phyloP scores from a whole-genome alignment of 768 basidiomycete genomes.

The Naganishia kalamii region DNA sequence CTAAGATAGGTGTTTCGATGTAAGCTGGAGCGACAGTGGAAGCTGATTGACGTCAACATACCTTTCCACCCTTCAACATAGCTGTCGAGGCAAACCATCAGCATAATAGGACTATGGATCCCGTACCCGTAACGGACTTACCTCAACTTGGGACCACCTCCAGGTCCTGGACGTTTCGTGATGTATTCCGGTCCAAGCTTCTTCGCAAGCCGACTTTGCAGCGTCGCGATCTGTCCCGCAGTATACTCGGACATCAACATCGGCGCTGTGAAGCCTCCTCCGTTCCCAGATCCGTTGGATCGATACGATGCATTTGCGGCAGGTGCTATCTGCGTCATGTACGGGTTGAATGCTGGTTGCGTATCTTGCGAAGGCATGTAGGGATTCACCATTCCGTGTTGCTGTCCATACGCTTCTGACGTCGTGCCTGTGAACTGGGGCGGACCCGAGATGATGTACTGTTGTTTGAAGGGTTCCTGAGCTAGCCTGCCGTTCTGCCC shows the following conservation, averaged over 20 bases:
- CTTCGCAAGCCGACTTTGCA: conserved; percentile 76
- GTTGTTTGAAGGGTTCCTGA: conserved; percentile 14
- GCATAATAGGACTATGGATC: neutral
- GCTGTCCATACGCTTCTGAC: conserved; percentile 1
- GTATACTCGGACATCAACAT: conserved; percentile 59
- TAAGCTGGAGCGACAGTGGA: neutral
- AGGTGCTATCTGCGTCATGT: conserved; percentile 6
- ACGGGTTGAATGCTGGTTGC: neutral
- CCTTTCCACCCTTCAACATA: conserved; percentile 91
- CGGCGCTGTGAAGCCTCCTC: conserved; percentile 28
- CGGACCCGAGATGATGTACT: conserved; percentile 9
- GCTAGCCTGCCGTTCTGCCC: neutral
- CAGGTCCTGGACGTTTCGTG: conserved; percentile 79
- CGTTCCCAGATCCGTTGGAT: conserved; percentile 1
- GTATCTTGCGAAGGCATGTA: neutral
- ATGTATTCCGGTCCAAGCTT: conserved; percentile 92
- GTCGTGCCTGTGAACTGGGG: neutral
- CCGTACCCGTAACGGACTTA: conserved; percentile 9
- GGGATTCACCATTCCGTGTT: conserved; percentile 8
- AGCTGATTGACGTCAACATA: conserved; percentile 20
- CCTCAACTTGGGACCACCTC: conserved; percentile 42
- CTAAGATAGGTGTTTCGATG: conserved; percentile 36
- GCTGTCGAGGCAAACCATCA: conserved; percentile 24
- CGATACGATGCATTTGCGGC: conserved; percentile 8
- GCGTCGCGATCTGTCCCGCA: conserved; percentile 59